Evolutionary conservation across 257 asterid genomes (phyloP), one percentile per base, ranked within the genome.

Genomic region (Primulina huaijiensis): DNA sequence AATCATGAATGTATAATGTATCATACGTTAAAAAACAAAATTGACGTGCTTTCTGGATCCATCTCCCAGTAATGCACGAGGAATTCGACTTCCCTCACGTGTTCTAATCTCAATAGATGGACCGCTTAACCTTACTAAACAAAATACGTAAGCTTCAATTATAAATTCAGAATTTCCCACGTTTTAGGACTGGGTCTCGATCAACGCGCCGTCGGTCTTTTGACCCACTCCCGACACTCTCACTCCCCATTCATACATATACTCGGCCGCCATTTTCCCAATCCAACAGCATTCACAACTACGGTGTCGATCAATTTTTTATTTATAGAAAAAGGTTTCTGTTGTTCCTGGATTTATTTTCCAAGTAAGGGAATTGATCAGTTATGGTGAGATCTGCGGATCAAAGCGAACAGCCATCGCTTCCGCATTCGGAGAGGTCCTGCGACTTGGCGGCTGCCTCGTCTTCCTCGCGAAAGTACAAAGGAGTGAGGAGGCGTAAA

Each of bases 401-500:
- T 14, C 21, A 65, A 10, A 65, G 21, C 58, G 12, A 65, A 55
- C 21, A 65, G 33, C 6, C 33, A 21, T 64, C 68, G 4, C 11
- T 12, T 20, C 23, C 19, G 29, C 35, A 23, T 27, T 37, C 23
- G 65, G 46, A 55, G 10, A 43, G 12, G 35, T 56, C 17, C 9
- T 53, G 59, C 17, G 62, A 11, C 3, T 40, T 6, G 17, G 17
- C 52, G 17, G 52, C 52, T 10, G 17, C 17, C 11, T 10, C 52
- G 52, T 40, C 52, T 40, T 40, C 52, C 30, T 27, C 30, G 52
- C 4, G 52, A 5, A 40, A 74, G 70, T 74, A 35, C 43, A 74
- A 74, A 67, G 78, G 78, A 31, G 70, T 74, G 56, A 58, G 78
- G 74, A 9, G 53, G 60, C 62, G 78, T 23, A 74, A 74, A 27